Evolutionary conservation across 768 basidiomycete genomes (phyloP), one percentile per base, ranked within the genome.

Genomic region (Trametes maxima): DNA sequence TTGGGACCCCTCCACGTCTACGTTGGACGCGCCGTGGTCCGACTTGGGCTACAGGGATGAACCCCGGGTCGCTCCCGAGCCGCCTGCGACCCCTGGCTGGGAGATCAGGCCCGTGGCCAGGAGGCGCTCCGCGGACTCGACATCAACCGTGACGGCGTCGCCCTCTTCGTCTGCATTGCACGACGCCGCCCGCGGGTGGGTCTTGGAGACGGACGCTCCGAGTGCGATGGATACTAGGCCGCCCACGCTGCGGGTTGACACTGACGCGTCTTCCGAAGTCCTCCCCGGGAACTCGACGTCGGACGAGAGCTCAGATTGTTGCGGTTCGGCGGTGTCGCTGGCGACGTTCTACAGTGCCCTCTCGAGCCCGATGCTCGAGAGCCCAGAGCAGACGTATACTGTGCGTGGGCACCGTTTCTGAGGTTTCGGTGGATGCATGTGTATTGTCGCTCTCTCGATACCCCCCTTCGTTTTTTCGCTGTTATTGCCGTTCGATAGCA

Each of bases 291-390:
- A 25, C 7, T 8, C 5, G 40, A 7, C 42, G 1, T 21, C 36
- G 8, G 61, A 37, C 11, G 40, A 36, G 1, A 44, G 36, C 16
- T 52, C 55, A 16, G 51, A 54, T 13, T 53, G 56, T 37, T 62
- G 61, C 21, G 37, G 50, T 22, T 57, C 61, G 2, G 60, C 53
- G 8, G 53, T 43, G 19, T 56, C 65, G 17, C 43, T 21, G n/a
- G 37, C 60, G 24, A 58, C 62, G 47, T 66, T 66, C 49, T 63
- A 63, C 56, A 63, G 46, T 13, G 65, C 65, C 17, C 50, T 50
- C 1, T 54, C 59, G 19, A 61, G 59, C 33, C 28, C 57, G 40
- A 42, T n/a, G 2, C 57, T 55, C 11, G 45, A 42, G 1, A 57
- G 56, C 17, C 56, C 55, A 2, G 51, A 36, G 10, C 37, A 42